Base-by-base conservation (phyloP, 129 eudicot species). In the Artemisia tridentata region DNA sequence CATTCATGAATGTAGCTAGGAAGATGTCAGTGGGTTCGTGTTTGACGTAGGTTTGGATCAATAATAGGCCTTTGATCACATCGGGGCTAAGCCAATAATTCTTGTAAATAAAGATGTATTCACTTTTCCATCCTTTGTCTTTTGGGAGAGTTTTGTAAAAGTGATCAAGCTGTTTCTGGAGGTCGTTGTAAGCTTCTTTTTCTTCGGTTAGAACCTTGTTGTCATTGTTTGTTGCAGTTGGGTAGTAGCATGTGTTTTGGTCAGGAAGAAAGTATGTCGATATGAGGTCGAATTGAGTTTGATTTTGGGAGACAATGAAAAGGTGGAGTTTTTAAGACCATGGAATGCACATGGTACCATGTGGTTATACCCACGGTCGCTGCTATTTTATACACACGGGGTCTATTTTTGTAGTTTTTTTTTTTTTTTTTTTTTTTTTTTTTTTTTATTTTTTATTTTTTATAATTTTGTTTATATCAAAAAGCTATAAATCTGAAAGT, bases 11-110 rank as follows among this genome's bases (percentile, higher is more conserved):
- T 17, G 84, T 58, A 8, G 81, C 66, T 5, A 87, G 67, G 15
- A 87, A 59, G 51, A 87, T 74, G 16, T 87, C 89, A 10, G 73
- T 76, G 15, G 87, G 80, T 9, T 69, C 56, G 2, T 85, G 76
- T 5, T 74, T 62, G 61, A 84, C 84, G 49, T 79, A 75, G 43
- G 67, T 23, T 15, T 76, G 63, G 15, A 79, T 78, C 17, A 67
- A 64, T 0, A 56, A 0, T 0, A 76, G 43, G 51, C 82, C 81
- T 75, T 68, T 63, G 14, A 83, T 3, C 0, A 54, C 73, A 0
- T 56, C 58, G 18, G 75, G 53, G 54, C 63, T 66, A 55, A 55
- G 16, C 88, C 91, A 83, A 49, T 47, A 72, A 29, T 81, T 84
- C n/a, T 78, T 74, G 58, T 71, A 68, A 20, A 52, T 67, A 31